phyloP scores from a whole-genome alignment of 225 moss, liverwort and hornwort genomes.

The Lunularia cruciata region DNA sequence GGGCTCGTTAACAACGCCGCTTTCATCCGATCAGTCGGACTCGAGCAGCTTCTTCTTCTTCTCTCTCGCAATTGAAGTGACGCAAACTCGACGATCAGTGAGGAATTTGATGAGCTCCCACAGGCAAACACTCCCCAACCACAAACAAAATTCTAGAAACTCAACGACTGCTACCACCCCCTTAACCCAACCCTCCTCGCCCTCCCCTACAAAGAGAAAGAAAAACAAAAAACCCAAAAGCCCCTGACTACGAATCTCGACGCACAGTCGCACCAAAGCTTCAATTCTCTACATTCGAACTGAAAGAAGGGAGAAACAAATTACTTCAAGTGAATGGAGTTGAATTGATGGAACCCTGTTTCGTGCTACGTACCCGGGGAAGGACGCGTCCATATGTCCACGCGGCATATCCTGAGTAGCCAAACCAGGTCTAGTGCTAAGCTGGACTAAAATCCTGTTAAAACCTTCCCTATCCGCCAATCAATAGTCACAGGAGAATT shows the following conservation, averaged over 20 bases:
- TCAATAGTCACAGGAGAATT: neutral
- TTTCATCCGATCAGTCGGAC: neutral
- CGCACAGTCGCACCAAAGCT: slow-evolving; percentile 10
- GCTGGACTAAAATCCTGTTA: neutral
- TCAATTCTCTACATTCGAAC: neutral
- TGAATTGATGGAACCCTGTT: neutral
- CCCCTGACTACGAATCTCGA: slow-evolving; percentile 7
- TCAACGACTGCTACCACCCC: neutral
- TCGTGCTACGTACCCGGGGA: neutral
- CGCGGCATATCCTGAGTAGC: neutral
- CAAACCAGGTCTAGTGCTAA: neutral
- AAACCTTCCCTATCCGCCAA: neutral
- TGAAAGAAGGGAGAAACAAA: neutral
- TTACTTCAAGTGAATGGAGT: neutral
- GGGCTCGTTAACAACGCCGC: neutral
- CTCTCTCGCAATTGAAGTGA: neutral
- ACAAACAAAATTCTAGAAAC: slow-evolving; percentile 1
- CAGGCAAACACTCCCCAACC: neutral
- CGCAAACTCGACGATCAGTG: neutral
- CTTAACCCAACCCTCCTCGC: neutral
- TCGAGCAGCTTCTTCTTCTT: neutral
- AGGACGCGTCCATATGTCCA: slow-evolving; percentile 9
- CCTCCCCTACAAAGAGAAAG: slow-evolving; percentile 5
- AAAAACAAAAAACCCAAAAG: slow-evolving; percentile 24
- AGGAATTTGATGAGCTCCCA: neutral